Evolutionary conservation across 345 rosid species (phyloP).

Genomic region (Gossypium longicalyx): DNA sequence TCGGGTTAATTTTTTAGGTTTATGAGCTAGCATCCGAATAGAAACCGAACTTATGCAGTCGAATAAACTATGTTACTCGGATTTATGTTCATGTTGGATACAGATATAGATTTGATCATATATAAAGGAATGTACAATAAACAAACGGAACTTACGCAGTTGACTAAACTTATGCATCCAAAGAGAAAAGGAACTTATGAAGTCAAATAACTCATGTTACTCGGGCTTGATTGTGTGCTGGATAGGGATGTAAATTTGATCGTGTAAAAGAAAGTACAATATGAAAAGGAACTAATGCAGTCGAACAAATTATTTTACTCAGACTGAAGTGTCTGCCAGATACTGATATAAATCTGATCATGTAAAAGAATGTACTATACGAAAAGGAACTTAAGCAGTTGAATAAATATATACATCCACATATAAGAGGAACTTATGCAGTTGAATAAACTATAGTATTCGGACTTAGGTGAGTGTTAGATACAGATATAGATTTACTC

Average conservation of each 20-base stretch:
- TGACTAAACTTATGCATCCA: neutral
- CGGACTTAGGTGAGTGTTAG: neutral
- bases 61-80: too few relatives aligned
- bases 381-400: neutral
- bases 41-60: neutral
- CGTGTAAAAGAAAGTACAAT: neutral
- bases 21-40: neutral
- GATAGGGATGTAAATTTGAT: neutral
- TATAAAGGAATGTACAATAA: neutral
- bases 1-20: neutral
- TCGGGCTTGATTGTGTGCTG: neutral
- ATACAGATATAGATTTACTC: neutral
- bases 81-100: too few relatives aligned
- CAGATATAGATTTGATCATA: neutral
- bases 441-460: neutral
- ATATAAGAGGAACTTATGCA: neutral
- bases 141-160: neutral
- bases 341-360: neutral
- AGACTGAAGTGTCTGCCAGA: too few relatives aligned
- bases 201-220: neutral
- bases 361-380: neutral
- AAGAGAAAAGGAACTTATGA: neutral
- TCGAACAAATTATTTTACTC: too few relatives aligned
- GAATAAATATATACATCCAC: neutral
- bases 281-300: neutral